Evolutionary conservation across 2,329 filamentous ascomycete genomes (phyloP).

Genomic region (Blastomyces parvus): DNA sequence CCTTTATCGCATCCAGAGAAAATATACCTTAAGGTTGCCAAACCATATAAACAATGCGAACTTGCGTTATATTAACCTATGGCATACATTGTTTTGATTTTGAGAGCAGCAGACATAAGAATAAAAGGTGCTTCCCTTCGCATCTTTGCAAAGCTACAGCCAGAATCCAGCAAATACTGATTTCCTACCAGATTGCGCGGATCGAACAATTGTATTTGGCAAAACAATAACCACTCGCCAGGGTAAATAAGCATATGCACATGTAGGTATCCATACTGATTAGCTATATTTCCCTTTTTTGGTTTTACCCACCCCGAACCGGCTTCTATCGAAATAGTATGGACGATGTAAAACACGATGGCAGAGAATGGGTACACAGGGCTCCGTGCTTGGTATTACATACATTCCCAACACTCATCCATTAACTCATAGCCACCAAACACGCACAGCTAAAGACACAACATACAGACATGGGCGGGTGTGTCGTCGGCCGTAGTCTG

Average conservation of each 20-base stretch:
- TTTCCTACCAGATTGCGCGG: neutral
- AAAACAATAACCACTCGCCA: neutral
- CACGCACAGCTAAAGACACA: neutral
- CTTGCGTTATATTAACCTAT: neutral
- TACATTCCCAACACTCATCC: neutral
- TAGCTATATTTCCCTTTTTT: neutral
- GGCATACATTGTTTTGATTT: neutral
- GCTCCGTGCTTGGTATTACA: slow-evolving; percentile 4
- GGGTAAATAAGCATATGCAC: neutral
- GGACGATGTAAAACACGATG: neutral
- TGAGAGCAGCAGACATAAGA: neutral
- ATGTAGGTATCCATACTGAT: slow-evolving; percentile 4
- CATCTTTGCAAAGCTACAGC: neutral
- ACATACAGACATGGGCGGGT: neutral
- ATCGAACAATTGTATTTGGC: too few species aligned
- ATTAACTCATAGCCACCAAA: neutral
- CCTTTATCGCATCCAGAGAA: neutral
- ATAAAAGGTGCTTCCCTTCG: neutral
- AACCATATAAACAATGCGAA: neutral
- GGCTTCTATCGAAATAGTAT: neutral
- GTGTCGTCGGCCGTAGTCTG: neutral
- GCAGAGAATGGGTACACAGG: neutral
- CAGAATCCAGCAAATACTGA: neutral
- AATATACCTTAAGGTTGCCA: neutral
- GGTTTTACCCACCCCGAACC: neutral